Evolutionary conservation across 2,329 filamentous ascomycete species (phyloP).

Genomic region (Calonectria naviculata): DNA sequence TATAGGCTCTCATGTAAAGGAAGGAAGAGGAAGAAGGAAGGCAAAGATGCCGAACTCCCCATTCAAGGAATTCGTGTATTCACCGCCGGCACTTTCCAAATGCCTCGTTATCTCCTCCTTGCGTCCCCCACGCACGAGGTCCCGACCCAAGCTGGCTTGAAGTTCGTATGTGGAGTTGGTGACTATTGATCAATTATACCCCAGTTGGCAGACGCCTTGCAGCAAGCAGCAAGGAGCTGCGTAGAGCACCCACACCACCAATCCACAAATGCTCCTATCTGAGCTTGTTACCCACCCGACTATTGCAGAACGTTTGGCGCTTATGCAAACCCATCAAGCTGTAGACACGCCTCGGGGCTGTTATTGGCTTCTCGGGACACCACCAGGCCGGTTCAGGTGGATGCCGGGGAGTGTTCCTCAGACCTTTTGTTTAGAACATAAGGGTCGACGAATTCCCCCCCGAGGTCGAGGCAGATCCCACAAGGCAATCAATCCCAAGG

Average conservation of each 20-base stretch:
- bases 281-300: not conserved
- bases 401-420: not conserved
- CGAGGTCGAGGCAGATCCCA: not conserved
- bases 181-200: not conserved
- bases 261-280: not conserved
- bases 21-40: too few relatives aligned
- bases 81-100: not conserved
- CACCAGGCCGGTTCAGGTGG: not conserved
- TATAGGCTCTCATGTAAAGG: constrained; percentile 1
- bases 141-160: not conserved
- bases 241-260: constrained; percentile 3
- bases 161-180: not conserved
- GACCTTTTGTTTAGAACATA: not conserved
- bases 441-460: not conserved
- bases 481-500: not conserved
- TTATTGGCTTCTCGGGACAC: not conserved
- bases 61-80: not conserved
- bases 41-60: not conserved
- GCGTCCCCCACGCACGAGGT: not conserved
- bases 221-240: constrained; percentile 6
- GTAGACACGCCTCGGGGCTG: not conserved
- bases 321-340: constrained; percentile 9
- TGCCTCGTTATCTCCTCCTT: not conserved
- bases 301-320: not conserved
- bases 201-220: not conserved